These are phyloP conservation scores for Komagataella pastoris DNA, from an alignment of 805 yeast genomes.

Conservation along the genomic window DNA sequence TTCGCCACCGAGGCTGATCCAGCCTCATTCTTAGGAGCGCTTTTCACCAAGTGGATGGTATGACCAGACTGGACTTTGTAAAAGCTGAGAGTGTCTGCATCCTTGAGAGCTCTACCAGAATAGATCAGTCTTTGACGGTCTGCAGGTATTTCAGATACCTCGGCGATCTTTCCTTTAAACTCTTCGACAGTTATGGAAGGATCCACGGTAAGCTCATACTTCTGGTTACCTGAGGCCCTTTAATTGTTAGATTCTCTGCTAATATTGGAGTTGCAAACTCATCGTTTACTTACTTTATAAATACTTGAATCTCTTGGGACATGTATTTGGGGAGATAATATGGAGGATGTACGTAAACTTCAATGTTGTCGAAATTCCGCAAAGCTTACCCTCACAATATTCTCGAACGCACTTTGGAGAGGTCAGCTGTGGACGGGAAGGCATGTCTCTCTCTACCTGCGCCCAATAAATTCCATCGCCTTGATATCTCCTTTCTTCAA, in stretches of 20 bases:
- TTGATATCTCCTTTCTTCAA: conserved; percentile 51
- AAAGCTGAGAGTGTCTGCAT: conserved; percentile 54
- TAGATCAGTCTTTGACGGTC: conserved; percentile 82
- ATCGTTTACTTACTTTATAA: conserved; percentile 16
- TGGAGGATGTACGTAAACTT: background rate
- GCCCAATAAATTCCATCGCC: conserved; percentile 52
- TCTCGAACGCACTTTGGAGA: background rate
- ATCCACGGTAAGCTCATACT: conserved; percentile 50
- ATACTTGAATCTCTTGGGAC: conserved; percentile 14
- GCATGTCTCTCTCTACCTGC: background rate
- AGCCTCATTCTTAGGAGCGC: conserved; percentile 30
- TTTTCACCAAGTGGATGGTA: conserved; percentile 80
- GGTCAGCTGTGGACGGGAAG: background rate
- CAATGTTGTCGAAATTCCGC: background rate
- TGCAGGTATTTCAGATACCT: conserved; percentile 51
- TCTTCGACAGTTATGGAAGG: conserved; percentile 45
- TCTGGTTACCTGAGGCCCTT: conserved; percentile 58
- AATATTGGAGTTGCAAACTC: background rate
- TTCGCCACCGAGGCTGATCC: conserved; percentile 10
- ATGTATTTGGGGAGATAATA: background rate
- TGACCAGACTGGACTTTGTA: conserved; percentile 82
- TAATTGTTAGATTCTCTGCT: background rate
- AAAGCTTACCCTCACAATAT: background rate
- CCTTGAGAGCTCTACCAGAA: conserved; percentile 89
- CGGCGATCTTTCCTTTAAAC: conserved; percentile 53